These are phyloP conservation scores for Lentinus brumalis DNA, from an alignment of 768 basidiomycete genomes.

Conservation along the genomic window DNA sequence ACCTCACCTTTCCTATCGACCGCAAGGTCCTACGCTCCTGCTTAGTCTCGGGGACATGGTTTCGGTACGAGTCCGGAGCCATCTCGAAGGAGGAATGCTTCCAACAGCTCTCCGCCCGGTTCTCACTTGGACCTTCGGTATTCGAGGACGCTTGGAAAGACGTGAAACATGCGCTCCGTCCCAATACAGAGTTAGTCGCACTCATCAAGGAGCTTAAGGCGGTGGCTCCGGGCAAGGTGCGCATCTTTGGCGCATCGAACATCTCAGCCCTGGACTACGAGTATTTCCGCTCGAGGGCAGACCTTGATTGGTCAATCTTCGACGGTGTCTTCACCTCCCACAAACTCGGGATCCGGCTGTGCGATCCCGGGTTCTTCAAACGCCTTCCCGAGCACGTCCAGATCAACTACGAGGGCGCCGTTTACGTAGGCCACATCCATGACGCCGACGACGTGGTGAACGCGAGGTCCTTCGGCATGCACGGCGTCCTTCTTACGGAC, in stretches of 20 bases:
- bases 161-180: constrained; percentile 47
- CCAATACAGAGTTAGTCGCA: constrained; percentile 39
- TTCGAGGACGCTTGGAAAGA: constrained; percentile 46
- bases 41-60: constrained; percentile 49
- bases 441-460: constrained; percentile 54
- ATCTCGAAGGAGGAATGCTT: constrained; percentile 49
- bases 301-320: constrained; percentile 51
- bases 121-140: constrained; percentile 36
- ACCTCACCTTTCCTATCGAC: constrained; percentile 44
- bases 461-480: constrained; percentile 49
- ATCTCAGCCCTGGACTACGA: constrained; percentile 52
- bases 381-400: constrained; percentile 38
- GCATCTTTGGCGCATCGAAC: constrained; percentile 55
- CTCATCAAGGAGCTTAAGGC: constrained; percentile 46
- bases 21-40: constrained; percentile 42
- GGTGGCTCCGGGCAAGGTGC: constrained; percentile 35
- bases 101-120: constrained; percentile 39
- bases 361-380: constrained; percentile 49
- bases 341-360: constrained; percentile 47
- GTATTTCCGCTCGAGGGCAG: constrained; percentile 39
- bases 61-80: constrained; percentile 52
- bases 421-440: constrained; percentile 49
- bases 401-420: constrained; percentile 41
- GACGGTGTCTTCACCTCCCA: constrained; percentile 50
- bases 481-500: constrained; percentile 51